These are phyloP conservation scores for Phlyctochytrium bullatum DNA, from an alignment of 192 early-diverging fungal genomes.

Conservation along the genomic window DNA sequence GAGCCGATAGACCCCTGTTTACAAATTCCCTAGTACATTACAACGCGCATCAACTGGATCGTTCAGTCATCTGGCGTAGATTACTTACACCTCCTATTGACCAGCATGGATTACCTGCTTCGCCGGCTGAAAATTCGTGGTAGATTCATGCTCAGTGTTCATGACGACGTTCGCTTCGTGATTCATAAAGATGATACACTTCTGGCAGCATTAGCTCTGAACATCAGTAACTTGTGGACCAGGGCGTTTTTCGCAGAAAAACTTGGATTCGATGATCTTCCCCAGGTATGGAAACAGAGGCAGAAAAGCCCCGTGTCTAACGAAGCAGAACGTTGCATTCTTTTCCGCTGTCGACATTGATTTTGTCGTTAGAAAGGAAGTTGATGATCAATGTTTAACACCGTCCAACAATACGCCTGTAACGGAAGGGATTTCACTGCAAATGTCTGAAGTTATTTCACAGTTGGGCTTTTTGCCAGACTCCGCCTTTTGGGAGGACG, in stretches of 20 bases:
- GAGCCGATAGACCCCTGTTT: not conserved
- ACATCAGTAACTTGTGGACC: constrained; percentile 92
- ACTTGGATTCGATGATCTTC: constrained; percentile 82
- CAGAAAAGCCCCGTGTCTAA: not conserved
- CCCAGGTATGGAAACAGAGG: constrained; percentile 53
- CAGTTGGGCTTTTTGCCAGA: too few species aligned
- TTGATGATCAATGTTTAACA: constrained; percentile 80
- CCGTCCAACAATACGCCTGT: constrained; percentile 70
- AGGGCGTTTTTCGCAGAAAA: constrained; percentile 81
- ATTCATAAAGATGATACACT: constrained; percentile 72
- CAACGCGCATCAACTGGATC: constrained; percentile 93
- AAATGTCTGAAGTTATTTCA: too few species aligned
- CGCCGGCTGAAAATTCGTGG: constrained; percentile 72
- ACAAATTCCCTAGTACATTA: constrained; percentile 66
- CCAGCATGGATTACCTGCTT: constrained; percentile 81
- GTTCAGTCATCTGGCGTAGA: constrained; percentile 98
- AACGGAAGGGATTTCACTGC: too few species aligned
- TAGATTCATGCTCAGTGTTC: constrained; percentile 86
- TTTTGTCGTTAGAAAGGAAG: constrained; percentile 87
- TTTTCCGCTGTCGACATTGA: constrained; percentile 95
- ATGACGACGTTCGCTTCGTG: constrained; percentile 93
- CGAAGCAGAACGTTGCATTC: constrained; percentile 76
- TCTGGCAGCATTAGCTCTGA: constrained; percentile 78
- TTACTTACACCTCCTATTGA: constrained; percentile 89
- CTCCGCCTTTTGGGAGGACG: too few species aligned